Conservation (phyloP, 129 eudicot genomes). For the Apium graveolens region DNA sequence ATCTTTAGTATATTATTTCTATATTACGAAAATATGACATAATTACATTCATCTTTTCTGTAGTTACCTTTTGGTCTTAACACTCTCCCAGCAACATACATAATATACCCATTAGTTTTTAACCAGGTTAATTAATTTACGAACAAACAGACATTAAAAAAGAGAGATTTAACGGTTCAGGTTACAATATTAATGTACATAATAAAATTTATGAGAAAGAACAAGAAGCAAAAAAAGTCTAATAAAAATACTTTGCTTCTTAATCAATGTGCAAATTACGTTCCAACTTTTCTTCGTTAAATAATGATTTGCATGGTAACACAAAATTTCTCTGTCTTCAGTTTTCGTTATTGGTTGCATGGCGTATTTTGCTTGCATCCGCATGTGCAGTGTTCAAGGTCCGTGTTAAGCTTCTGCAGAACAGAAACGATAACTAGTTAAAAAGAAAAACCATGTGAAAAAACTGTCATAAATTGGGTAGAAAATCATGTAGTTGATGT, state of each 20-base stretch:
- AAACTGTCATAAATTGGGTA: background rate
- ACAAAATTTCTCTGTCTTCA: background rate
- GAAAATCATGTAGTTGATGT: background rate
- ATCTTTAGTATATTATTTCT: too few relatives aligned
- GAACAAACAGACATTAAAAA: background rate
- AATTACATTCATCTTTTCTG: too few relatives aligned
- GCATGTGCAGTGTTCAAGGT: constrained; percentile 55
- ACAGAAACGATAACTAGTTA: background rate
- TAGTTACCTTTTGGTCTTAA: too few relatives aligned
- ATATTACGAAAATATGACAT: too few relatives aligned
- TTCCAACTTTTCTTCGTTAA: background rate
- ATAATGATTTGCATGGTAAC: constrained; percentile 1
- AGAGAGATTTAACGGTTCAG: background rate
- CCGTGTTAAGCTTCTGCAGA: constrained; percentile 45
- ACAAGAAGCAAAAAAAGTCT: background rate
- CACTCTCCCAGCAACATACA: background rate
- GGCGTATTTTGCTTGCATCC: constrained; percentile 48
- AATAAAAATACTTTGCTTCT: constrained; percentile 1
- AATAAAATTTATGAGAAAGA: background rate
- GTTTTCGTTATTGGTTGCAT: constrained; percentile 8
- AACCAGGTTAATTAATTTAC: background rate
- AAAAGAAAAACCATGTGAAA: background rate
- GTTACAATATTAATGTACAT: background rate
- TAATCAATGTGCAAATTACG: background rate
- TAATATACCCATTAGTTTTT: too few relatives aligned